Conservation (phyloP, 345 rosid species). For the Bruguiera sexangula region DNA sequence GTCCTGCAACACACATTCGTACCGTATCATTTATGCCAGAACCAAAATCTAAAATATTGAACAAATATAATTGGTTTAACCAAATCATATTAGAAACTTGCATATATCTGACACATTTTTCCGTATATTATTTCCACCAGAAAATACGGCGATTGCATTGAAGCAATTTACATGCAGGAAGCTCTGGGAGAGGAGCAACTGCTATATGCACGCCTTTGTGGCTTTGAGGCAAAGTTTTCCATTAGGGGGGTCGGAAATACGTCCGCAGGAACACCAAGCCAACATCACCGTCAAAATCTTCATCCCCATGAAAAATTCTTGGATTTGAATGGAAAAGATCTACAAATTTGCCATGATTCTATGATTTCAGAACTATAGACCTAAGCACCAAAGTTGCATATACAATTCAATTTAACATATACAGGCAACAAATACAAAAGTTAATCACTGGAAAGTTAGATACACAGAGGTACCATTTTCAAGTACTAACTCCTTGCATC, state of each 20-base stretch:
- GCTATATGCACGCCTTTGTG: slow-evolving; percentile 52
- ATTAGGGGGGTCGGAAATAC: slow-evolving; percentile 61
- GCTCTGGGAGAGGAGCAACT: slow-evolving; percentile 37
- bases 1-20: too few species aligned
- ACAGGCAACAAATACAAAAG: neutral
- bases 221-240: slow-evolving; percentile 44
- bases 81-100: neutral
- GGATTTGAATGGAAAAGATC: neutral
- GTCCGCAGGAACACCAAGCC: slow-evolving; percentile 17
- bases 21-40: too few species aligned
- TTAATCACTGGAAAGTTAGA: neutral
- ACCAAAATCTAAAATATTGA: too few species aligned
- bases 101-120: too few species aligned
- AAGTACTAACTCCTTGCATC: neutral
- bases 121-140: slow-evolving; percentile 18
- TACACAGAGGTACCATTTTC: neutral
- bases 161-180: slow-evolving; percentile 50
- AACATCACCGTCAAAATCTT: neutral
- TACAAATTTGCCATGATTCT: neutral
- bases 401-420: neutral
- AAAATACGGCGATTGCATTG: slow-evolving; percentile 50
- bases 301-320: neutral
- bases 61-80: neutral
- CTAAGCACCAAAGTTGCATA: neutral
- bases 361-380: too few species aligned